Base-by-base conservation (phyloP, 169 alveolate genomes). In the Sarcocystis neurona region DNA sequence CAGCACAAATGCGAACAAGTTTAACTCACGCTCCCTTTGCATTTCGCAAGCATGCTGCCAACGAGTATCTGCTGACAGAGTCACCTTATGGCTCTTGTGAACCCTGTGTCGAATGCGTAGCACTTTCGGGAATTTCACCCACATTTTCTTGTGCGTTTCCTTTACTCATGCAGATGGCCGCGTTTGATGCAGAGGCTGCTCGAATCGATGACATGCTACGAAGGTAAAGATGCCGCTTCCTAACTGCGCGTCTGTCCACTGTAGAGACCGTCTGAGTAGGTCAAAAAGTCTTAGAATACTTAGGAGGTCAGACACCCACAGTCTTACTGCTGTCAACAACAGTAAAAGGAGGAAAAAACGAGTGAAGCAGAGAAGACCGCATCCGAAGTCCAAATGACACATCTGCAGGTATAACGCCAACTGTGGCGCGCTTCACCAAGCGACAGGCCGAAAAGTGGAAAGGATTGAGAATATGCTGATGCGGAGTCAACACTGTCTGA, bases 401-500 rank as follows among this genome's bases (percentile, higher is more conserved):
- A 58, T 15, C 77, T 66, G n/a, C 43, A 88, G 92, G 34, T 75
- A 78, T 10, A 66, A 78, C 23, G 89, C 88, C 53, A 50, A 63
- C 0, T 88, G 92, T 20, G 89, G 84, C n/a, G 46, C 53, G 4
- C 32, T 50, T 0, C 92, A 88, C 34, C 47, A 46, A 32, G 47
- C 92, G 4, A 66, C 37, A 3, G 87, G 78, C 50, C 46, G 27
- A 27, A 82, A 66, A 53, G 82, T 88, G 0, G 80, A 77, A 30
- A 39, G 12, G 32, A 66, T 79, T 4, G 89, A 44, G 10, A 78
- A 66, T 15, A 37, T 79, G 41, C 34, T 77, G 12, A 15, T n/a
- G 23, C 43, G 86, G 47, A 88, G 78, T 48, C 84, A 88, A 12
- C 60, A 79, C 68, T 88, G 92, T 41, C 79, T 88, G 4, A 78